These are phyloP conservation scores for Cladorrhinum samala DNA, from an alignment of 495 filamentous ascomycete species.

Conservation along the genomic window DNA sequence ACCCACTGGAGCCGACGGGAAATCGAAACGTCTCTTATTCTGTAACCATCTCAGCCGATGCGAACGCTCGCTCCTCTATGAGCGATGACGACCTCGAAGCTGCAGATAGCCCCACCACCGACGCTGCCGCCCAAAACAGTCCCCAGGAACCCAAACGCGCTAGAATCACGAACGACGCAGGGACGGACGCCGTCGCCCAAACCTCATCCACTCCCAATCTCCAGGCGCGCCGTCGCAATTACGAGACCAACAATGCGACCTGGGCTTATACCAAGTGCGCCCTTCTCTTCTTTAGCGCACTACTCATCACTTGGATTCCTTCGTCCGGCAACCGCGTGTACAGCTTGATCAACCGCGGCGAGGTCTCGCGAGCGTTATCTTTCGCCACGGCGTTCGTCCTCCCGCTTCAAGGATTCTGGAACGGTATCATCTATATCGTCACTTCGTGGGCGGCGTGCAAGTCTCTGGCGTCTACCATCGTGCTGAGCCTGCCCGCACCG, in stretches of 20 bases:
- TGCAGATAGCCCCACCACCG: not conserved
- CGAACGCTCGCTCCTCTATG: slow-evolving; percentile 8
- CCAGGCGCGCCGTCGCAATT: slow-evolving; percentile 18
- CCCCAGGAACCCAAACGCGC: not conserved
- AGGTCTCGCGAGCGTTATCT: slow-evolving; percentile 54
- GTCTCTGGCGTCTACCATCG: slow-evolving; percentile 15
- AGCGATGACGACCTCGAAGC: slow-evolving; percentile 16
- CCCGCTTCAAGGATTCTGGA: slow-evolving; percentile 85
- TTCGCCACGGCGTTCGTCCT: slow-evolving; percentile 68
- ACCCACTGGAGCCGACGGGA: slow-evolving; percentile 9
- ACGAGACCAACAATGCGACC: slow-evolving; percentile 47
- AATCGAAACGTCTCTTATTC: slow-evolving; percentile 32
- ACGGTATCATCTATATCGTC: slow-evolving; percentile 69
- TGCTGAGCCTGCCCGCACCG: not conserved
- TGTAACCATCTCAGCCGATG: slow-evolving; percentile 40
- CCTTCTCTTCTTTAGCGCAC: slow-evolving; percentile 76
- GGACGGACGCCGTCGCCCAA: not conserved
- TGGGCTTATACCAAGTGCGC: slow-evolving; percentile 82
- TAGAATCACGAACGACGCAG: not conserved
- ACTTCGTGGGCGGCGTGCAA: slow-evolving; percentile 51
- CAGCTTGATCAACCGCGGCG: slow-evolving; percentile 50
- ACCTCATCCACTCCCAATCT: slow-evolving; percentile 6
- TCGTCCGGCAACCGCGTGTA: slow-evolving; percentile 76
- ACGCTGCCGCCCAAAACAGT: not conserved
- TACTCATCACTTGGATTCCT: slow-evolving; percentile 82